phyloP scores from a whole-genome alignment of 441 rosid species.

The Mallotus japonicus region DNA sequence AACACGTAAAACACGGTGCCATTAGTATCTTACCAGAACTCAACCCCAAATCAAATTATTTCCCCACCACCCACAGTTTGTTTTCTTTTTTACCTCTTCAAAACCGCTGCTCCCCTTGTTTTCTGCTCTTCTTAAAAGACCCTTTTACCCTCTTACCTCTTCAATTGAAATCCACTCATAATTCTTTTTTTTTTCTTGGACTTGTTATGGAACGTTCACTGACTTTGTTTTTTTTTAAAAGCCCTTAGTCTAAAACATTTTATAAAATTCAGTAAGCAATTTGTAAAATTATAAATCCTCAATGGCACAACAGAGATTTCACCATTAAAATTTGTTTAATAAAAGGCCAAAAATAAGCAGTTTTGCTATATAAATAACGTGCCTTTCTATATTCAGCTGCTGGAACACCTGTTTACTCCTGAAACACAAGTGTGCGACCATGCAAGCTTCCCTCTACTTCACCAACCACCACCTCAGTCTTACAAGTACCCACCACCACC shows the following conservation, averaged over 20 bases:
- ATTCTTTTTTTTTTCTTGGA: no score
- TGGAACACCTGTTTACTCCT: not conserved
- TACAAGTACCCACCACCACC: constrained; percentile 13
- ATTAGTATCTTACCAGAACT: no score
- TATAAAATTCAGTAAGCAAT: no score
- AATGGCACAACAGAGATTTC: not conserved
- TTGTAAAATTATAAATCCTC: not conserved
- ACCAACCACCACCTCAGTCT: no score
- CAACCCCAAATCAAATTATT: no score
- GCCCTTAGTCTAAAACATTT: no score
- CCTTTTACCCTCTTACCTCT: not conserved
- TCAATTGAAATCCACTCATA: no score
- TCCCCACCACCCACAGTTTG: not conserved
- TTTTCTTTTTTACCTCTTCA: not conserved
- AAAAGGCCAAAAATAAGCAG: no score
- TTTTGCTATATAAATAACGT: not conserved
- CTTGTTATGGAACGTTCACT: no score
- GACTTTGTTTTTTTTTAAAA: no score
- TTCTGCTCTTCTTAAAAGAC: constrained; percentile 4
- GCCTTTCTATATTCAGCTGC: not conserved
- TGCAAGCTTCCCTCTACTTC: constrained; percentile 30
- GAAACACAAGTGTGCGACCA: not conserved
- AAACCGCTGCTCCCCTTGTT: not conserved
- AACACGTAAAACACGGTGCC: no score
- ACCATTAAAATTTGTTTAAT: no score